Conservation (phyloP, 2,329 filamentous ascomycete species). For the Fusarium liriodendri region DNA sequence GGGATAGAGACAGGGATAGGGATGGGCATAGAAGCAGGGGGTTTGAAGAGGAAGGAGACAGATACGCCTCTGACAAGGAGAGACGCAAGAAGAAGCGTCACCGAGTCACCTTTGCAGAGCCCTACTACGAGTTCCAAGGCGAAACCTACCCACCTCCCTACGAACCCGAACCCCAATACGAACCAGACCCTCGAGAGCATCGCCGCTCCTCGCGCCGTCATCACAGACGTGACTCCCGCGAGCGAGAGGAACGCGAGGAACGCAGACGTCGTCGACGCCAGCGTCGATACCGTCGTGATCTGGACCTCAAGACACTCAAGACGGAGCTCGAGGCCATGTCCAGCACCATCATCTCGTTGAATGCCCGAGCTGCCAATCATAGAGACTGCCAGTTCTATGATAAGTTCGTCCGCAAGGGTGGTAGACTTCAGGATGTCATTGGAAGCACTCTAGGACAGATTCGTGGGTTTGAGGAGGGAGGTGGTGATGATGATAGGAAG, state of each 20-base stretch:
- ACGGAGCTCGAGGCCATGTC: constrained; percentile 43
- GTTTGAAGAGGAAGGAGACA: constrained; percentile 20
- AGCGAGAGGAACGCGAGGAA: constrained; percentile 27
- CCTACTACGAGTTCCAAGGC: constrained; percentile 26
- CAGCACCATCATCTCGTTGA: constrained; percentile 41
- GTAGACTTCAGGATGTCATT: constrained; percentile 40
- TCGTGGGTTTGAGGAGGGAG: constrained; percentile 30
- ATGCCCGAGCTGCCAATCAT: constrained; percentile 35
- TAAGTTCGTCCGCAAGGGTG: constrained; percentile 40
- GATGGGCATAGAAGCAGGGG: constrained; percentile 15
- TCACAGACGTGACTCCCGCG: neutral
- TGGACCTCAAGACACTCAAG: constrained; percentile 38
- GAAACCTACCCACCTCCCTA: constrained; percentile 29
- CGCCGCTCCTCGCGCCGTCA: neutral
- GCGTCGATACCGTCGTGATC: constrained; percentile 23
- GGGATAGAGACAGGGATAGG: constrained; percentile 18
- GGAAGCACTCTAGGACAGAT: constrained; percentile 41
- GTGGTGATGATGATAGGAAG: constrained; percentile 27
- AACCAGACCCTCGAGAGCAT: neutral
- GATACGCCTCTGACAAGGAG: constrained; percentile 31
- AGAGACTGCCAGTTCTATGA: constrained; percentile 43
- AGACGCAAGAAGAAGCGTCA: constrained; percentile 34
- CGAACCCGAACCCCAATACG: constrained; percentile 1
- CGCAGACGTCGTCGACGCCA: constrained; percentile 33
- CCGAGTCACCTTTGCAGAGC: constrained; percentile 41